phyloP scores from a whole-genome alignment of 345 rosid genomes.

The Salix arbutifolia region DNA sequence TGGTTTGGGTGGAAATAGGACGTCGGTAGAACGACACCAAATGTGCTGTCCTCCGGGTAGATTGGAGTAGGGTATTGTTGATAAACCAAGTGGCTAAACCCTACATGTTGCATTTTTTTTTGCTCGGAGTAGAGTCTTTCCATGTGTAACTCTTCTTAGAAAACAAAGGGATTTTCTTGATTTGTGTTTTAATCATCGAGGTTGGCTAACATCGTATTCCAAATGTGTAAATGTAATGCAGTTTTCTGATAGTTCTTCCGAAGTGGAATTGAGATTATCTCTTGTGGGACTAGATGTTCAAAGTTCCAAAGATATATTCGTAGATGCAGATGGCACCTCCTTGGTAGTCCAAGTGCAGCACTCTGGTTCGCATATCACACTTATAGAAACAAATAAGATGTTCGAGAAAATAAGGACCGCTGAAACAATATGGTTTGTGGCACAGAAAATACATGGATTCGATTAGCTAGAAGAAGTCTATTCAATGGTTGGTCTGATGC shows the following conservation, averaged over 20 bases:
- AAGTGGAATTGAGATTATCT: constrained; percentile 69
- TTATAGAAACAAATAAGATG: constrained; percentile 58
- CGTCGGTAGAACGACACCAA: no score
- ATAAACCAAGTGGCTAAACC: no score
- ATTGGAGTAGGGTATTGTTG: no score
- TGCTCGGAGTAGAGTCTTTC: no score
- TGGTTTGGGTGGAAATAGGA: no score
- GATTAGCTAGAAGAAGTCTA: background rate
- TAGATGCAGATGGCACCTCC: constrained; percentile 68
- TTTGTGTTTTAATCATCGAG: background rate
- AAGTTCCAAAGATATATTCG: constrained; percentile 60
- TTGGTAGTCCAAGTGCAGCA: constrained; percentile 47
- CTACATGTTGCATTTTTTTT: no score
- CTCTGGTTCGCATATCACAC: constrained; percentile 42
- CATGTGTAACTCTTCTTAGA: no score
- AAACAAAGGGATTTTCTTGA: background rate
- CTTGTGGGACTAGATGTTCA: constrained; percentile 35
- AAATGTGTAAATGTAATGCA: constrained; percentile 30
- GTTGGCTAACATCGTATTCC: no score
- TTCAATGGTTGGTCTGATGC: background rate
- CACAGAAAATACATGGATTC: background rate
- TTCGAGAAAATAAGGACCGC: constrained; percentile 70
- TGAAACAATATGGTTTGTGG: constrained; percentile 78
- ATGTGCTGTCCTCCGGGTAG: no score
- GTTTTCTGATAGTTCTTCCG: constrained; percentile 74